Conservation (phyloP, 257 asterid genomes). For the Lithospermum erythrorhizon region DNA sequence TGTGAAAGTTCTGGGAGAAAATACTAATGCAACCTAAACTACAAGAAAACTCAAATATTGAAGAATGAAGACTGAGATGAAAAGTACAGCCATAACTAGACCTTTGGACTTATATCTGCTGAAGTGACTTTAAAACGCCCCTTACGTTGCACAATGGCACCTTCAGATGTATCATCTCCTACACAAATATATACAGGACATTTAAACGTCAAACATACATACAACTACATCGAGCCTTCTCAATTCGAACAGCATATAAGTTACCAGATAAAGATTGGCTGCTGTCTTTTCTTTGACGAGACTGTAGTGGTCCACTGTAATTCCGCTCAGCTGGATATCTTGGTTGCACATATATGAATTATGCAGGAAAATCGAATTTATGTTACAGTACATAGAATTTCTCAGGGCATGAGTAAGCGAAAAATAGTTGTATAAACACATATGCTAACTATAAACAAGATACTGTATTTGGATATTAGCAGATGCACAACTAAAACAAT, state of each 20-base stretch:
- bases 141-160: constrained; percentile 72
- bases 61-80: constrained; percentile 1
- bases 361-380: neutral
- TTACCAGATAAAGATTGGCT: constrained; percentile 47
- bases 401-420: neutral
- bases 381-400: neutral
- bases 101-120: constrained; percentile 67
- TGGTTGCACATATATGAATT: constrained; percentile 36
- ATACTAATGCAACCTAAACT: neutral
- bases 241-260: neutral
- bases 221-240: neutral
- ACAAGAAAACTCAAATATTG: neutral
- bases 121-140: constrained; percentile 97
- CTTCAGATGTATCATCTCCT: constrained; percentile 79
- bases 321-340: constrained; percentile 50
- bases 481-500: neutral
- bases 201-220: constrained; percentile 4
- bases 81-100: constrained; percentile 12
- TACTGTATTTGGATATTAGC: neutral
- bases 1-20: neutral
- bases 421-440: neutral
- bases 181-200: constrained; percentile 14
- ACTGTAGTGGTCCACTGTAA: constrained; percentile 74
- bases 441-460: neutral
- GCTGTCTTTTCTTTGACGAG: constrained; percentile 61